phyloP scores from a whole-genome alignment of 768 basidiomycete genomes.

The Termitomyces titanicus region DNA sequence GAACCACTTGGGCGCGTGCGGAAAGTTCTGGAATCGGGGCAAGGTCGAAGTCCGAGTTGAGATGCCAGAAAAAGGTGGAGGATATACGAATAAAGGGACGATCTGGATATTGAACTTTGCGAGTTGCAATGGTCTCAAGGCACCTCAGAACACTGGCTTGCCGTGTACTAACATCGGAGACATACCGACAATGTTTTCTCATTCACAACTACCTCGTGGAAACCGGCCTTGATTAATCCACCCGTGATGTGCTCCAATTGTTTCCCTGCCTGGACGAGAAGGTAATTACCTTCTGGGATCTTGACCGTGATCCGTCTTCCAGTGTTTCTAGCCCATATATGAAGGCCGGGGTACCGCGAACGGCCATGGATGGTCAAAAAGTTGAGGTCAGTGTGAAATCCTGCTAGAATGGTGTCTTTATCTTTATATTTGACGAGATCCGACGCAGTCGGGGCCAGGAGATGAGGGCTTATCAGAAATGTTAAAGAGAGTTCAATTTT shows the following conservation, averaged over 20 bases:
- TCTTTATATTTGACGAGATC: conserved; percentile 77
- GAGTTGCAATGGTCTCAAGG: conserved; percentile 50
- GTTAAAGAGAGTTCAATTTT: background rate
- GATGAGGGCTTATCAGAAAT: conserved; percentile 51
- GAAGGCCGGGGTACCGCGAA: conserved; percentile 80
- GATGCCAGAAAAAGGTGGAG: conserved; percentile 95
- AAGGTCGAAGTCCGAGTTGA: conserved; percentile 83
- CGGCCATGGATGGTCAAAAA: conserved; percentile 91
- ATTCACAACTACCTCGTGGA: conserved; percentile 93
- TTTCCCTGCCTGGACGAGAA: conserved; percentile 94
- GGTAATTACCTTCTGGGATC: conserved; percentile 76
- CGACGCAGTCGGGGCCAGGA: conserved; percentile 92
- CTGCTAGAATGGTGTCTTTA: conserved; percentile 84
- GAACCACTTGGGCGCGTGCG: conserved; percentile 42
- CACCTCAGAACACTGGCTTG: background rate
- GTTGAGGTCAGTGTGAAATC: conserved; percentile 93
- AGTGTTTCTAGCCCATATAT: conserved; percentile 94
- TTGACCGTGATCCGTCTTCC: conserved; percentile 87
- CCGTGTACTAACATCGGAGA: background rate
- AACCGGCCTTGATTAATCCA: conserved; percentile 88
- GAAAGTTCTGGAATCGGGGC: conserved; percentile 54
- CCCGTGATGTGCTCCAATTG: conserved; percentile 87
- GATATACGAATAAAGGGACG: conserved; percentile 95
- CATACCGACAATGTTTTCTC: conserved; percentile 68
- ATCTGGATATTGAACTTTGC: conserved; percentile 54